A percentile compares a stretch with the other conserved stretches of the same genome.
phyloP scores from a whole-genome alignment of 345 rosid species.

The Bruguiera gymnorhiza region DNA sequence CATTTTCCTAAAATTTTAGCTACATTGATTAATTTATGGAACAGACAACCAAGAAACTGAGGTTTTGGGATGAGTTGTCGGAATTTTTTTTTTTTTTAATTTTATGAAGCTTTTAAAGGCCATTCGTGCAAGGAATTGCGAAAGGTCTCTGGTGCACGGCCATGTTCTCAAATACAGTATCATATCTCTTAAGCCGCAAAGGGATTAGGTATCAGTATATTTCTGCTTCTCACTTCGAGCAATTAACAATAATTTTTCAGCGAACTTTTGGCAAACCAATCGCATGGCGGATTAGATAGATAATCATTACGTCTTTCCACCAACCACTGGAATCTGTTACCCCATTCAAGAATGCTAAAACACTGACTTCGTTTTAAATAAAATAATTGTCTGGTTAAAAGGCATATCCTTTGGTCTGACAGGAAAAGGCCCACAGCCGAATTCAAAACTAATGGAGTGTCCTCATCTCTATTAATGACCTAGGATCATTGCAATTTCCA shows the following conservation, averaged over 20 bases:
- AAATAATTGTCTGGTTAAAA: no score
- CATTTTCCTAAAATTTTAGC: no score
- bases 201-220: neutral
- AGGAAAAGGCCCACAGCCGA: no score
- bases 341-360: neutral
- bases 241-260: neutral
- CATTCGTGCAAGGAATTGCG: neutral
- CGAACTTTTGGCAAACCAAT: neutral
- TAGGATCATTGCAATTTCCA: no score
- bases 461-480: no score
- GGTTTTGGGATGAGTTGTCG: neutral
- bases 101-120: neutral
- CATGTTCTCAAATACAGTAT: neutral
- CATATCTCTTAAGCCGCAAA: neutral
- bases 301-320: constrained; percentile 10
- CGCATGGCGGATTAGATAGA: neutral
- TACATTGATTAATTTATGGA: no score
- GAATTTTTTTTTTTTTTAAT: neutral
- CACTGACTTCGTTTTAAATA: neutral
- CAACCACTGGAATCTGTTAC: constrained; percentile 2
- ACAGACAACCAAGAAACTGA: neutral
- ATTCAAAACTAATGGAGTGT: no score
- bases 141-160: neutral
- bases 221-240: no score
- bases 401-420: no score